These are phyloP conservation scores for Isatis lusitanica DNA, from an alignment of 441 rosid genomes.

Conservation along the genomic window DNA sequence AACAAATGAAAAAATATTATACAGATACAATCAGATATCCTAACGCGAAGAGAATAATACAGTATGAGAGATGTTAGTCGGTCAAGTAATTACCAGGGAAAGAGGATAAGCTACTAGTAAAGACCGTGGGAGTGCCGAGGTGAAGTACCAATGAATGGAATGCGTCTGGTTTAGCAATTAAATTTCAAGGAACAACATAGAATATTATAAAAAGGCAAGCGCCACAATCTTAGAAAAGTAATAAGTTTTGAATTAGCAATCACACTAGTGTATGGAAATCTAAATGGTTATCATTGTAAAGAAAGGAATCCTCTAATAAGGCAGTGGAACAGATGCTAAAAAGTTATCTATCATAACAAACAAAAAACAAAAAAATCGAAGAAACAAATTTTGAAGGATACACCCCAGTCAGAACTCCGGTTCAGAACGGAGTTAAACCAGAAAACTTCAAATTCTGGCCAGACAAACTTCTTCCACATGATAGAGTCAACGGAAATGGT, in stretches of 20 bases:
- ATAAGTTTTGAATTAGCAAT: slow-evolving; percentile 1
- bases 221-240: neutral
- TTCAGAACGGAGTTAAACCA: slow-evolving; percentile 97
- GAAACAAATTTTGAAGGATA: slow-evolving; percentile 59
- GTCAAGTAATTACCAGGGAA: slow-evolving; percentile 61
- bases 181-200: slow-evolving; percentile 44
- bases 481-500: slow-evolving; percentile 77
- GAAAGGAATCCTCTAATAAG: slow-evolving; percentile 13
- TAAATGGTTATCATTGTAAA: neutral
- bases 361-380: neutral
- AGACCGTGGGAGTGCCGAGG: slow-evolving; percentile 92
- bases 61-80: neutral
- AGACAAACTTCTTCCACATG: slow-evolving; percentile 80
- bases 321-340: neutral
- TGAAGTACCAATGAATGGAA: slow-evolving; percentile 92
- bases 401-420: slow-evolving; percentile 99
- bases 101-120: slow-evolving; percentile 91
- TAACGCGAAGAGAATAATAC: slow-evolving; percentile 17
- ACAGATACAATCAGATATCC: slow-evolving; percentile 14
- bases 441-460: slow-evolving; percentile 98
- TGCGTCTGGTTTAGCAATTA: slow-evolving; percentile 59
- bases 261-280: slow-evolving; percentile 12
- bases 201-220: slow-evolving; percentile 5
- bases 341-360: neutral
- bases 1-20: neutral